These are phyloP conservation scores for Aurantiochytrium sp. DNA, from an alignment of 108 stramenopile species.

Conservation along the genomic window DNA sequence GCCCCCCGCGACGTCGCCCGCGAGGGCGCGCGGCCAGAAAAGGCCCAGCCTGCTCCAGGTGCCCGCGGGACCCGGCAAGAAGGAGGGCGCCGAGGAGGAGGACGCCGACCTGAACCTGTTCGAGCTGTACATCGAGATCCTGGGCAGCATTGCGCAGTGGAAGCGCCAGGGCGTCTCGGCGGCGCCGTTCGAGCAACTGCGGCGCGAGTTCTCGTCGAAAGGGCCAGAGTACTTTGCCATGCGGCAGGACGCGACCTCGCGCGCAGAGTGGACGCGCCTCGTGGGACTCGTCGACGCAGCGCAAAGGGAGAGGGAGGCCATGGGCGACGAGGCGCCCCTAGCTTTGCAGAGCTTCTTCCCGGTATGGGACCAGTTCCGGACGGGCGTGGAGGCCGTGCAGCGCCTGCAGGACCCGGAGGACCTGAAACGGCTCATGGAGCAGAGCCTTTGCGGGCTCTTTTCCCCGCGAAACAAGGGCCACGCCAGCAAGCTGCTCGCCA, in stretches of 20 bases:
- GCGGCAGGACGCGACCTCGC: background rate
- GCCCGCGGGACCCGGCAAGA: no score
- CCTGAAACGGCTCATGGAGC: background rate
- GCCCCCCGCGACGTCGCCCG: no score
- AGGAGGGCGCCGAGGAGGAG: no score
- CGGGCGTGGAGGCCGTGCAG: background rate
- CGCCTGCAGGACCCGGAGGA: background rate
- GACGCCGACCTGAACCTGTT: background rate
- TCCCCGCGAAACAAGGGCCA: background rate
- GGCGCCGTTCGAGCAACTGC: background rate
- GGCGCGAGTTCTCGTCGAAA: background rate
- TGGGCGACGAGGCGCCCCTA: no score
- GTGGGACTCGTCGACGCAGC: background rate
- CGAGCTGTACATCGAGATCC: background rate
- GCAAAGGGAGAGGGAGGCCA: no score
- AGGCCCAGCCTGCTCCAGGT: no score
- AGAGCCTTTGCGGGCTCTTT: background rate
- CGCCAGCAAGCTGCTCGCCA: background rate
- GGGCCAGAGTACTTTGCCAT: slow-evolving; percentile 5
- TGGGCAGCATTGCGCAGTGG: background rate
- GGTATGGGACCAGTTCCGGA: background rate
- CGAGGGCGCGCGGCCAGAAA: no score
- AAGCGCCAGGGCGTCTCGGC: background rate
- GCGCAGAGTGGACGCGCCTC: background rate
- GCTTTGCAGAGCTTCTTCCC: background rate